phyloP scores from a whole-genome alignment of 768 basidiomycete species.

The Dacryopinax primogenitus region DNA sequence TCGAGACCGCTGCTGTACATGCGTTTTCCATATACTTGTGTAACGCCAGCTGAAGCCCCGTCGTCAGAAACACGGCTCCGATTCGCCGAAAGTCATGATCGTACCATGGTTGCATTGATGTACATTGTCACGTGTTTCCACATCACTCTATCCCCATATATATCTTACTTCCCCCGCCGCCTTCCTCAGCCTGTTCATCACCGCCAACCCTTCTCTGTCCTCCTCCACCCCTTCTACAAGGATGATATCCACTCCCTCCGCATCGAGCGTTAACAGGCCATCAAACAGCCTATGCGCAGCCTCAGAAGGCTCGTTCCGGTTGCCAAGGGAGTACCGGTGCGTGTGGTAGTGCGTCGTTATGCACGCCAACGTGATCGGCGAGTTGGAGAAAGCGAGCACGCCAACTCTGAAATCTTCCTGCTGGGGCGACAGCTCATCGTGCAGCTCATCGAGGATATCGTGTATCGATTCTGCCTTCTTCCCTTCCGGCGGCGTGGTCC shows the following conservation, averaged over 20 bases:
- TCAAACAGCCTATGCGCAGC: slow-evolving; percentile 78
- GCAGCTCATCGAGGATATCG: slow-evolving; percentile 9
- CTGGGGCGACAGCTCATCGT: background rate
- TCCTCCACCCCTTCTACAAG: slow-evolving; percentile 75
- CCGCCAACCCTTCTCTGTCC: slow-evolving; percentile 70
- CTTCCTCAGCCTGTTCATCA: slow-evolving; percentile 89
- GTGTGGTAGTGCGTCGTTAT: slow-evolving; percentile 22
- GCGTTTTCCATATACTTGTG: too few species aligned
- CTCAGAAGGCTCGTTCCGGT: slow-evolving; percentile 20
- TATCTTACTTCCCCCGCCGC: slow-evolving; percentile 54
- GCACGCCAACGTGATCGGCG: slow-evolving; percentile 26
- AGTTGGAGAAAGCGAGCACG: slow-evolving; percentile 52
- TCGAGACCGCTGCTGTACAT: too few species aligned
- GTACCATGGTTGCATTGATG: too few species aligned
- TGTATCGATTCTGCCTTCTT: background rate
- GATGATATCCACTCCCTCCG: slow-evolving; percentile 62
- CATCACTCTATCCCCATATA: slow-evolving; percentile 21
- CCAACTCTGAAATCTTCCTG: slow-evolving; percentile 40
- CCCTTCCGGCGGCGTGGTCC: slow-evolving; percentile 30
- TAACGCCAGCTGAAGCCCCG: too few species aligned
- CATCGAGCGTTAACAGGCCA: slow-evolving; percentile 70
- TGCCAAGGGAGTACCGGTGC: slow-evolving; percentile 23
- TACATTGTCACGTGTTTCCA: too few species aligned
- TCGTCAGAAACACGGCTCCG: too few species aligned
- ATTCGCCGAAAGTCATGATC: too few species aligned